A percentile compares a stretch with the other conserved stretches of the same genome.
Evolutionary conservation across 441 rosid species (phyloP).

Genomic region (Croton setiger): DNA sequence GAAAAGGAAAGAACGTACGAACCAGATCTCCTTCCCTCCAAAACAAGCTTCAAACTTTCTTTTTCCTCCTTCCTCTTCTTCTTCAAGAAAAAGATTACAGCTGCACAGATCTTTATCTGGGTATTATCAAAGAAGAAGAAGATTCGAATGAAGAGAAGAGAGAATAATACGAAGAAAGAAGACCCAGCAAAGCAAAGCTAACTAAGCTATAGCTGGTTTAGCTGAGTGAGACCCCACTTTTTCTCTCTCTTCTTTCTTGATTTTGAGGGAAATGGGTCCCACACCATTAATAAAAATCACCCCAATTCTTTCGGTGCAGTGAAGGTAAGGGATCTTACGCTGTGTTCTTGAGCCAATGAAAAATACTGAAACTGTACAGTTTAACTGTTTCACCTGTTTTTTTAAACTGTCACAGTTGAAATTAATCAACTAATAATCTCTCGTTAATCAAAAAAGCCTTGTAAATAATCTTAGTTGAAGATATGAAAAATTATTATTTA

Average conservation of each 20-base stretch:
- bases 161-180: conserved; percentile 16
- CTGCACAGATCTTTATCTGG: conserved; percentile 4
- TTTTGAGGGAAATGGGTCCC: conserved; percentile 24
- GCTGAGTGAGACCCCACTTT: conserved; percentile 35
- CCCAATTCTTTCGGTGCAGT: conserved; percentile 7
- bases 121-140: background rate
- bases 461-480: no score
- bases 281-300: background rate
- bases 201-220: conserved; percentile 44
- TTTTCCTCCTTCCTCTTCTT: background rate
- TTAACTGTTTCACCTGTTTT: background rate
- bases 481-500: no score
- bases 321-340: background rate
- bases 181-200: no score
- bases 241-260: conserved; percentile 8
- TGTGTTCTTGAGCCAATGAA: background rate
- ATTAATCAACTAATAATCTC: background rate
- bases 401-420: background rate
- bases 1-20: conserved; percentile 20
- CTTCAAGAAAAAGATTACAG: background rate
- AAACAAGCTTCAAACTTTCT: conserved; percentile 3
- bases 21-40: conserved; percentile 40
- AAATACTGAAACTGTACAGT: background rate
- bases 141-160: conserved; percentile 14
- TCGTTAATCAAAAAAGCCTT: no score